A percentile compares a stretch with the other conserved stretches of the same genome.
Conservation (phyloP, 768 basidiomycete genomes). For the Amylocystis lapponica region DNA sequence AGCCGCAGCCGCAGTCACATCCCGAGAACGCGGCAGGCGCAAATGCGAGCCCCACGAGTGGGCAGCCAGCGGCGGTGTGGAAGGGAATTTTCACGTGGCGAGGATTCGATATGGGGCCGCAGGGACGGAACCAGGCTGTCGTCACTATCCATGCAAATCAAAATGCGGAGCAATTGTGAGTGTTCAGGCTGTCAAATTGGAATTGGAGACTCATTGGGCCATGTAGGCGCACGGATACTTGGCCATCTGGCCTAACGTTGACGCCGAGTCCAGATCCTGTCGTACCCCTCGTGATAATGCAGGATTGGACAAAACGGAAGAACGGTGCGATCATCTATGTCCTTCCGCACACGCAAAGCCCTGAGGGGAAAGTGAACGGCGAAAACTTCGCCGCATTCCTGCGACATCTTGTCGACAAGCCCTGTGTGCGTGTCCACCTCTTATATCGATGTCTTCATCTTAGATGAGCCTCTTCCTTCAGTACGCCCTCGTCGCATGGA, state of each 20-base stretch:
- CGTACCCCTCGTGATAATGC: conserved; percentile 35
- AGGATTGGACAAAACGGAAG: conserved; percentile 37
- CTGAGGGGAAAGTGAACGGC: conserved; percentile 38
- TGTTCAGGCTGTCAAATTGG: too few relatives aligned
- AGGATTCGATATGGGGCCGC: conserved; percentile 30
- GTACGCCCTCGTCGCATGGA: conserved; percentile 52
- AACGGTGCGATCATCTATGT: conserved; percentile 34
- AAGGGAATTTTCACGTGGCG: conserved; percentile 42
- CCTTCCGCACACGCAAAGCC: conserved; percentile 19
- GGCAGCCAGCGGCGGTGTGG: conserved; percentile 32
- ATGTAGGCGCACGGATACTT: conserved; percentile 44
- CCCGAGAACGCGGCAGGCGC: conserved; percentile 7
- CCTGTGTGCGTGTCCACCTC: conserved; percentile 34
- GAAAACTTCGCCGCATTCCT: conserved; percentile 36
- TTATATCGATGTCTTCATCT: not conserved
- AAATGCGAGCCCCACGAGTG: not conserved
- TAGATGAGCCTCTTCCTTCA: conserved; percentile 15
- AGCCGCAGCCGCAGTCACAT: not conserved
- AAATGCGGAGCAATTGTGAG: not conserved
- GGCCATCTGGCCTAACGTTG: conserved; percentile 44
- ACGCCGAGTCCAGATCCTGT: conserved; percentile 35
- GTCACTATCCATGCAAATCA: too few relatives aligned
- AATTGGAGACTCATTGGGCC: too few relatives aligned
- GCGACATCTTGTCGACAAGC: conserved; percentile 36
- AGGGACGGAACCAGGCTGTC: conserved; percentile 34